A percentile compares a stretch with the other conserved stretches of the same genome.
These are phyloP conservation scores for Aspergillus alliaceus DNA, from an alignment of 2,329 filamentous ascomycete genomes.

Conservation along the genomic window DNA sequence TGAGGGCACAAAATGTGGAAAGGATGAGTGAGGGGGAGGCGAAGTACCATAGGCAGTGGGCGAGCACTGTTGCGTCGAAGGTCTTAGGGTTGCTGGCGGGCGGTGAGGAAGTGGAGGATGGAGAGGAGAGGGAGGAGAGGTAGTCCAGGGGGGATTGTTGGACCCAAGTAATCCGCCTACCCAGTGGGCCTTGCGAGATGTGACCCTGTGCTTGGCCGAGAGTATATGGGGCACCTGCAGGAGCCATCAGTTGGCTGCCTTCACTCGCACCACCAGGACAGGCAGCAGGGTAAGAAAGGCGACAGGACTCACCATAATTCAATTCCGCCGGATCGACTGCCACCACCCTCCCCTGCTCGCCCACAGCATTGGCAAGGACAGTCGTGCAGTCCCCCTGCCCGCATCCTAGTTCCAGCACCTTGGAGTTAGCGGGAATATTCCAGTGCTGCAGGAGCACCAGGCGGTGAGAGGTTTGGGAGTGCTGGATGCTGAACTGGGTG, in stretches of 20 bases:
- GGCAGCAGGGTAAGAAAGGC: not conserved
- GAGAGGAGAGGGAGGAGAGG: constrained; percentile 21
- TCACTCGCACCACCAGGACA: not conserved
- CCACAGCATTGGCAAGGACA: constrained; percentile 52
- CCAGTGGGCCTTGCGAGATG: constrained; percentile 11
- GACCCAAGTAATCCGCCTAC: constrained; percentile 12
- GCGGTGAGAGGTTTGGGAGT: not conserved
- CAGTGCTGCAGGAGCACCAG: not conserved
- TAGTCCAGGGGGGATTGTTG: constrained; percentile 17
- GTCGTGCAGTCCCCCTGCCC: constrained; percentile 60
- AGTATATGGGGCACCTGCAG: constrained; percentile 14
- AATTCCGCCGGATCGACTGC: constrained; percentile 55
- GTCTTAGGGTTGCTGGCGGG: too few relatives aligned
- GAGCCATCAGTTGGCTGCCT: constrained; percentile 1
- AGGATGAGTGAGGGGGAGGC: constrained; percentile 36
- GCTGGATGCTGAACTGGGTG: not conserved
- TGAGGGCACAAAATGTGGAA: constrained; percentile 38
- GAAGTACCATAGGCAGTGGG: constrained; percentile 59
- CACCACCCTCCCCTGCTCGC: constrained; percentile 46
- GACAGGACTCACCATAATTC: constrained; percentile 45
- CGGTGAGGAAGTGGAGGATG: not conserved
- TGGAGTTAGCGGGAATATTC: constrained; percentile 21
- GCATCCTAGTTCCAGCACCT: constrained; percentile 59
- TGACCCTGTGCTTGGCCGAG: constrained; percentile 15
- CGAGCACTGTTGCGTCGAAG: constrained; percentile 33